Percentiles rank a stretch among this genome's conserved stretches.
Conservation (phyloP, 345 rosid species). For the Salix udensis region DNA sequence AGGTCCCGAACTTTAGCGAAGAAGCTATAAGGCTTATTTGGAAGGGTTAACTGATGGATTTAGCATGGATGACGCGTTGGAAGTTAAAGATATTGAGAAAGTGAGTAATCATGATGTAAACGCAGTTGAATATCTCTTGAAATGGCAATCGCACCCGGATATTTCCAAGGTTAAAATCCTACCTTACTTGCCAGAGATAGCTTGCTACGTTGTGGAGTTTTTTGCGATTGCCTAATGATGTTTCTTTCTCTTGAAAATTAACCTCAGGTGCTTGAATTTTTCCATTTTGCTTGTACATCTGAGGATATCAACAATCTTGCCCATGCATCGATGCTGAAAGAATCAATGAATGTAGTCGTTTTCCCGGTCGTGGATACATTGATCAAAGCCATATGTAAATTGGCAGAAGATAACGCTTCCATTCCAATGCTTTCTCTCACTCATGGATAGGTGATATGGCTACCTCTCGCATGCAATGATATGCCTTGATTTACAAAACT, state of each 20-base stretch:
- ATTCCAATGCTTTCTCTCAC: constrained; percentile 93
- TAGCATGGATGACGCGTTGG: constrained; percentile 65
- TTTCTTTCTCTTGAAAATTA: neutral
- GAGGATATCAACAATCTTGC: constrained; percentile 96
- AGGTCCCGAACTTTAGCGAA: constrained; percentile 78
- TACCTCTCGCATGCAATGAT: neutral
- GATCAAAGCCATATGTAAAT: constrained; percentile 47
- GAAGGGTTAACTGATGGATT: constrained; percentile 64
- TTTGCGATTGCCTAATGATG: neutral
- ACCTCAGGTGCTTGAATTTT: constrained; percentile 82
- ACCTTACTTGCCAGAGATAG: neutral
- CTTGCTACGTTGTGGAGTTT: neutral
- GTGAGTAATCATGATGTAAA: constrained; percentile 93
- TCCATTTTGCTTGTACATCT: constrained; percentile 94
- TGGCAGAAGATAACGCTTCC: constrained; percentile 65
- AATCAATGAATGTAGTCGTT: constrained; percentile 53
- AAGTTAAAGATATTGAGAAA: constrained; percentile 74
- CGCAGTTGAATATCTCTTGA: constrained; percentile 89
- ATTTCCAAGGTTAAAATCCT: constrained; percentile 56
- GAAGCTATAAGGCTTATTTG: constrained; percentile 55
- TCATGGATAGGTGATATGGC: constrained; percentile 80
- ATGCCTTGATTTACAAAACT: neutral
- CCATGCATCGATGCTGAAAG: constrained; percentile 86
- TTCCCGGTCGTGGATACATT: constrained; percentile 72
- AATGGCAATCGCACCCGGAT: constrained; percentile 74